Percentiles rank a stretch among this genome's conserved stretches.
Evolutionary conservation across 192 early-diverging fungal genomes (phyloP).

Genomic region (Backusella tarrabulga): DNA sequence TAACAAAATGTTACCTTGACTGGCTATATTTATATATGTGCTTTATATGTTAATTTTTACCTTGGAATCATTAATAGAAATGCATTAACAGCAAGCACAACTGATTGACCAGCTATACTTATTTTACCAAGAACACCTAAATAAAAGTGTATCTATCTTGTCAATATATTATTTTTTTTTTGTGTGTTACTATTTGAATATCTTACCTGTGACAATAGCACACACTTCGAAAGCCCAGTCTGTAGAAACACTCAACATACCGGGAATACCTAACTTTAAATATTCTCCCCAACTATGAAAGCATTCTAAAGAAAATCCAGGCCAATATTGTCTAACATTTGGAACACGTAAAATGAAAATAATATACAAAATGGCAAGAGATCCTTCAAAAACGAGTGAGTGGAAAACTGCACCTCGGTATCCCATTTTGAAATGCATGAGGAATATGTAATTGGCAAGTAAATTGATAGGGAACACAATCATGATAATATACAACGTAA

Average conservation of each 20-base stretch:
- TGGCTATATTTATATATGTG: neutral
- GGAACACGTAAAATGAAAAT: conserved; percentile 12
- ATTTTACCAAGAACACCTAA: conserved; percentile 27
- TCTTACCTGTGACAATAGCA: conserved; percentile 24
- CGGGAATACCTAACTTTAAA: conserved; percentile 32
- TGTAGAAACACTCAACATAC: conserved; percentile 33
- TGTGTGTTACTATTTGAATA: neutral
- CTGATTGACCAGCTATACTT: conserved; percentile 29
- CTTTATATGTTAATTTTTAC: neutral
- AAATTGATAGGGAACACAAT: conserved; percentile 23
- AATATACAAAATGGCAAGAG: conserved; percentile 5
- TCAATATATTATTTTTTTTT: no score
- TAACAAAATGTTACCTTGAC: neutral
- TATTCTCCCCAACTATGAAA: conserved; percentile 17
- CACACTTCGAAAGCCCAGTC: conserved; percentile 38
- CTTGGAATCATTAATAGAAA: conserved; percentile 33
- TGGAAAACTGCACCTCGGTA: conserved; percentile 13
- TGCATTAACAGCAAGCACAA: conserved; percentile 14
- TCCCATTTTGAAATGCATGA: conserved; percentile 17
- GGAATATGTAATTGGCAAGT: conserved; percentile 10
- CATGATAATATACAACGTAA: conserved; percentile 23
- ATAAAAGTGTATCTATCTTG: neutral
- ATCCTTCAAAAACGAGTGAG: neutral
- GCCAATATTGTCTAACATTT: conserved; percentile 16
- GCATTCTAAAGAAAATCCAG: conserved; percentile 18